Evolutionary conservation across 2,329 filamentous ascomycete species (phyloP), one percentile per base, ranked within the genome.

Genomic region (Aaosphaeria arxii): DNA sequence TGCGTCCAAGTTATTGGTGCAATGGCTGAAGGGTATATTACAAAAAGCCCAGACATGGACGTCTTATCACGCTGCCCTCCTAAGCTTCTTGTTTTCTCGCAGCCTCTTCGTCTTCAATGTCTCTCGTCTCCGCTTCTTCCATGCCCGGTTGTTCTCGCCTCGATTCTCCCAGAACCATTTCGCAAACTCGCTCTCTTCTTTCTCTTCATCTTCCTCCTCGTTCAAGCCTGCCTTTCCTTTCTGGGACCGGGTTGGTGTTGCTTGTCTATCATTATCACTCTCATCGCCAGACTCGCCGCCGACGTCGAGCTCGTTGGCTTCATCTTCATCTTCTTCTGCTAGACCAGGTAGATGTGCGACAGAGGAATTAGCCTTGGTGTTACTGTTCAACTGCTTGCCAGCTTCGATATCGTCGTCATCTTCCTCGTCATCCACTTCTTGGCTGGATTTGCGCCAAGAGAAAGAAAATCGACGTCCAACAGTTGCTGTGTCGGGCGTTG

Each of bases 401-500:
- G 52, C 58, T 31, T 62, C 58, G 5, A 52, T 38, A 5, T 63
- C 58, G 11, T 44, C 56, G 1, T 69, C 72, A 0, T 76, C 74
- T 0, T 80, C 71, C 74, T 76, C 73, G 7, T 61, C 39, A 7
- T 77, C 74, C 1, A 70, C 71, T n/a, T 74, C 72, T 3, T 72
- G 70, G 29, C 68, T 71, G 43, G 55, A 55, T n/a, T 61, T 63
- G 35, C 64, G 56, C 67, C 66, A 71, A 40, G 55, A 72, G 38
- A 78, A 86, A 76, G 53, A 77, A 62, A 86, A 85, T 48, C 76
- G 79, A 30, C 83, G 82, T 38, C 77, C 84, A 2, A 88, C 84
- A 50, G 91, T 84, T 1, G 90, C 90, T 0, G 94, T 97, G 64
- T 99, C 94, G 0, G 94, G 94, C 0, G 94, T 99, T 0, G 94